Evolutionary conservation across 352 stramenopile species (phyloP), one percentile per base, ranked within the genome.

Genomic region (Blastocystis sp.): DNA sequence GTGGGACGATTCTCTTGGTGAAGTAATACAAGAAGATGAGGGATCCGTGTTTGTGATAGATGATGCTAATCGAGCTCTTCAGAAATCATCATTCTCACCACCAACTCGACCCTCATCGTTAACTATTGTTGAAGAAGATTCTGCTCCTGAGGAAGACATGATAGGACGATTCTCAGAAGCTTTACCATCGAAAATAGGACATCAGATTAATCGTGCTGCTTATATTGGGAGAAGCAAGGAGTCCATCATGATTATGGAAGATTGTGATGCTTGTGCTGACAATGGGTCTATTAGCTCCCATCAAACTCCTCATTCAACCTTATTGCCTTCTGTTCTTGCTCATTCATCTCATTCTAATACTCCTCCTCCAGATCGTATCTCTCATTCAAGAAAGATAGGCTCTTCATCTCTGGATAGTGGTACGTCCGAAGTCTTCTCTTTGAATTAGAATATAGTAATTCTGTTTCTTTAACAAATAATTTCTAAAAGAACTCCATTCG

Each of bases 231-330:
- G 24, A 24, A 83, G 71, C 54, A 83, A 83, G 54, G 71, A 83
- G 51, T 83, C 71, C n/a, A 83, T 83, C 35, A 65, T 83, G 71
- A 63, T 83, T 29, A 63, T 65, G 46, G 51, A 83, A 63, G 71
- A 83, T 56, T 65, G 57, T 27, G 71, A 83, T 29, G 43, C 29
- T n/a, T 56, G 63, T 14, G 51, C 32, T 14, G 71, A 83, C 12
- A 42, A 83, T 43, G 24, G 46, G 2, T 7, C 51, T 7, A 49
- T 67, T 27, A 56, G 66, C 46, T 32, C 24, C 0, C 32, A 77
- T 77, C 65, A 49, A 12, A 58, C 65, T 16, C 65, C 65, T 19
- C 19, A 61, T 5, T 61, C 54, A 7, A 32, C 54, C 5, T 32
- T 61, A 32, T 43, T 46, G 3, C 71, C 71, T 37, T 32, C 32